Percentiles rank a stretch among this genome's conserved stretches.
These are phyloP conservation scores for Aspergillus fructus DNA, from an alignment of 2,329 filamentous ascomycete genomes.

Conservation along the genomic window DNA sequence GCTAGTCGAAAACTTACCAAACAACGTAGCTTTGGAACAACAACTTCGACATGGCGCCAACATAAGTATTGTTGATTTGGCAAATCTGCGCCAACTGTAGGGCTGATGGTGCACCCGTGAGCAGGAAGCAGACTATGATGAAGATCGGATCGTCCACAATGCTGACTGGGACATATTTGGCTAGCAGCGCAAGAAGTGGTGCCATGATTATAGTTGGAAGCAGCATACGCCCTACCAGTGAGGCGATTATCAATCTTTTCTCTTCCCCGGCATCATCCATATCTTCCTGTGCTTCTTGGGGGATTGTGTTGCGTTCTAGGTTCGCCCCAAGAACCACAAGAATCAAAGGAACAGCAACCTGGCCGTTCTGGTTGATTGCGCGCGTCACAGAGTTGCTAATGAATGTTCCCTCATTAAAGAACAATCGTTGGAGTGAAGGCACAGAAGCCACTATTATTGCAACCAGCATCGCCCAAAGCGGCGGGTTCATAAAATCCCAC, in stretches of 20 bases:
- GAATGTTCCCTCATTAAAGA: slow-evolving; percentile 87
- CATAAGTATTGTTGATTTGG: slow-evolving; percentile 95
- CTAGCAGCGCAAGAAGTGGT: slow-evolving; percentile 78
- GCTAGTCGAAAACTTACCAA: slow-evolving; percentile 61
- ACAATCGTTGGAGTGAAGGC: slow-evolving; percentile 75
- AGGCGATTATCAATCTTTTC: slow-evolving; percentile 79
- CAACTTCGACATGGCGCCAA: slow-evolving; percentile 88
- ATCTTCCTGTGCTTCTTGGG: slow-evolving; percentile 62
- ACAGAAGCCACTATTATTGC: slow-evolving; percentile 91
- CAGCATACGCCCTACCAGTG: slow-evolving; percentile 85
- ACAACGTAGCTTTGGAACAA: slow-evolving; percentile 96
- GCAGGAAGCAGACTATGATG: slow-evolving; percentile 93
- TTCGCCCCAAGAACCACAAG: slow-evolving; percentile 94
- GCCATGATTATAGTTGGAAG: slow-evolving; percentile 91
- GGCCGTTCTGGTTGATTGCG: slow-evolving; percentile 79
- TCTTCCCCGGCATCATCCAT: slow-evolving; percentile 68
- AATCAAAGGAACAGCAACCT: slow-evolving; percentile 92
- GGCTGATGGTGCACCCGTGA: slow-evolving; percentile 89
- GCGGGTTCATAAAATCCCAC: slow-evolving; percentile 97
- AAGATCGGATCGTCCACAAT: slow-evolving; percentile 98
- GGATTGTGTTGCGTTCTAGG: slow-evolving; percentile 84
- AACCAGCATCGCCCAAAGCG: slow-evolving; percentile 92
- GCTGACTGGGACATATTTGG: slow-evolving; percentile 88
- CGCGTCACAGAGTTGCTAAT: slow-evolving; percentile 89
- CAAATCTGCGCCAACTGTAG: slow-evolving; percentile 97